Conservation (phyloP, 805 yeast genomes). For the Wickerhamomyces xylosicus region DNA sequence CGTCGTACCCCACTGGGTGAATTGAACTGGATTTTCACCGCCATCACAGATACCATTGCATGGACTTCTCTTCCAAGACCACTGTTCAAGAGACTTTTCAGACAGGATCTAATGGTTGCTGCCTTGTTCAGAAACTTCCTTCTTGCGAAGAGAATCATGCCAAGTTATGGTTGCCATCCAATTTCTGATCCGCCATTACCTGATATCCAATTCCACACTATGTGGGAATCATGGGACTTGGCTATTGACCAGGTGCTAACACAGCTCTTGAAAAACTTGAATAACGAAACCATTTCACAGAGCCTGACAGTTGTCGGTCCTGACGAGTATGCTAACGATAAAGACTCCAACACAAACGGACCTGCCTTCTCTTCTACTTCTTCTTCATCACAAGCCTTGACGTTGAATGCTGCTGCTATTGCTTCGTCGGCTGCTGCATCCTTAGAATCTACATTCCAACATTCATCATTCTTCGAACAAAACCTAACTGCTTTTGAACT, state of each 20-base stretch:
- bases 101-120: slow-evolving; percentile 95
- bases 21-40: slow-evolving; percentile 94
- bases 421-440: slow-evolving; percentile 15
- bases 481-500: slow-evolving; percentile 93
- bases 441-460: slow-evolving; percentile 53
- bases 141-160: slow-evolving; percentile 89
- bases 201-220: slow-evolving; percentile 70
- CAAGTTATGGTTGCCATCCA: slow-evolving; percentile 87
- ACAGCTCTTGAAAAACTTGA: slow-evolving; percentile 42
- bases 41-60: slow-evolving; percentile 95
- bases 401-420: too few species aligned
- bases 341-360: not conserved
- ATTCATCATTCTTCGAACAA: slow-evolving; percentile 91
- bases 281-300: too few species aligned
- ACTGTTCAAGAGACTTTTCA: slow-evolving; percentile 76
- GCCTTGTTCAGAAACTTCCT: slow-evolving; percentile 89
- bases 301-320: too few species aligned
- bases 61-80: slow-evolving; percentile 90
- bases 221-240: slow-evolving; percentile 98
- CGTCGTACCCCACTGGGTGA: slow-evolving; percentile 94
- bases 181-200: slow-evolving; percentile 91
- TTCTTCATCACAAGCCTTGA: too few species aligned
- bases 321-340: not conserved
- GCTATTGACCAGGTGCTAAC: slow-evolving; percentile 91
- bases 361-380: not conserved